Evolutionary conservation across 1,284 basidiomycete species (phyloP).

Genomic region (Malassezia dermatis): DNA sequence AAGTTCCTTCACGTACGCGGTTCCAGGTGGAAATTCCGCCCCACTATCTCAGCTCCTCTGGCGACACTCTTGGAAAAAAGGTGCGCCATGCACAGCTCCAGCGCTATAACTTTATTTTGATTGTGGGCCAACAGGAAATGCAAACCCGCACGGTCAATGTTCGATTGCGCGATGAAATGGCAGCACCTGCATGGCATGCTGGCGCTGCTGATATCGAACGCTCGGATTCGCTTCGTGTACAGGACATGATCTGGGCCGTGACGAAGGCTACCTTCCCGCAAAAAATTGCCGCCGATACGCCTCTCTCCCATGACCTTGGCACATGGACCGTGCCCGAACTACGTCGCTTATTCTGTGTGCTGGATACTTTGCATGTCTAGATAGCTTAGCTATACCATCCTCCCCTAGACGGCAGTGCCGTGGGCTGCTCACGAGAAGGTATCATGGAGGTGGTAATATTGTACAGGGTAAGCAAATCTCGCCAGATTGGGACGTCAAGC

Average conservation of each 20-base stretch:
- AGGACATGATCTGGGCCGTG: constrained; percentile 4
- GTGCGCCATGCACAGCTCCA: constrained; percentile 31
- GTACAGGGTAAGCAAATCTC: constrained; percentile 69
- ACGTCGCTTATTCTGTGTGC: constrained; percentile 18
- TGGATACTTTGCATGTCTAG: constrained; percentile 24
- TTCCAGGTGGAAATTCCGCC: constrained; percentile 40
- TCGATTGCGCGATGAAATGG: constrained; percentile 23
- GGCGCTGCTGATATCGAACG: neutral
- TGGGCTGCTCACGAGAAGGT: constrained; percentile 28
- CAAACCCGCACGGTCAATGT: constrained; percentile 27
- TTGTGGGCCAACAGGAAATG: constrained; percentile 40
- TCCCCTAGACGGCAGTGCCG: neutral
- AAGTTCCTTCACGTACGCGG: constrained; percentile 13
- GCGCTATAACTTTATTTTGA: constrained; percentile 37
- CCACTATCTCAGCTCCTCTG: constrained; percentile 17
- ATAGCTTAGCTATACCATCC: constrained; percentile 8
- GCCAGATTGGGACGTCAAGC: constrained; percentile 71
- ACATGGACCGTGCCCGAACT: constrained; percentile 19
- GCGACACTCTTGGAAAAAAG: constrained; percentile 32
- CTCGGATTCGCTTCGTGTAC: neutral
- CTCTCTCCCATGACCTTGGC: constrained; percentile 17
- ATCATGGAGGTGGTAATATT: constrained; percentile 57
- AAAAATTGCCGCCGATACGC: neutral
- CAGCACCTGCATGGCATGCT: constrained; percentile 7
- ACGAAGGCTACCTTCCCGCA: constrained; percentile 4